Evolutionary conservation across 192 early-diverging fungal genomes (phyloP).

Genomic region (Globomyces pollinis-pini): DNA sequence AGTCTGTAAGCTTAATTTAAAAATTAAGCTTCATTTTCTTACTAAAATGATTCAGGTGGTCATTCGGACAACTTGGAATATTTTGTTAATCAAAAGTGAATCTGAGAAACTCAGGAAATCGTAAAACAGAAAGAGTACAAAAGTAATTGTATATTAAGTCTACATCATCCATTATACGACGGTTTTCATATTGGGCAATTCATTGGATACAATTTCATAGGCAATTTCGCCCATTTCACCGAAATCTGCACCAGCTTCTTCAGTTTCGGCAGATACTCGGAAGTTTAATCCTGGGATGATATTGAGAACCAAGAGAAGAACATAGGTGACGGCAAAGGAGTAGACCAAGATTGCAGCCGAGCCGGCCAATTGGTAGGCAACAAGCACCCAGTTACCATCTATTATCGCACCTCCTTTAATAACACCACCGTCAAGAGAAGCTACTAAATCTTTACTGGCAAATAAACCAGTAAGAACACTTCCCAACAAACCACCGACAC

Average conservation of each 20-base stretch:
- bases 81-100: no score
- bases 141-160: no score
- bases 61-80: no score
- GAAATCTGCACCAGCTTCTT: slow-evolving; percentile 69
- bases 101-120: no score
- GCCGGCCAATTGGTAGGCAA: slow-evolving; percentile 63
- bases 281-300: slow-evolving; percentile 70
- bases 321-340: slow-evolving; percentile 70
- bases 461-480: slow-evolving; percentile 85
- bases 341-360: slow-evolving; percentile 51
- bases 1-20: no score
- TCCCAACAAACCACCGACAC: slow-evolving; percentile 65
- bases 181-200: not conserved
- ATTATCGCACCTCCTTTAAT: slow-evolving; percentile 53
- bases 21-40: no score
- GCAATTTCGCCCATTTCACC: slow-evolving; percentile 85
- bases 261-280: slow-evolving; percentile 70
- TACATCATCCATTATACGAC: no score
- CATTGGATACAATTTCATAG: slow-evolving; percentile 35
- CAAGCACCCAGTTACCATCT: slow-evolving; percentile 60
- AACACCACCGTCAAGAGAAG: slow-evolving; percentile 43
- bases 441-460: slow-evolving; percentile 70
- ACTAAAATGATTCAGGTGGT: no score
- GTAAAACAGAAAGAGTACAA: no score
- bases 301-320: slow-evolving; percentile 71